These are phyloP conservation scores for Fomes fomentarius DNA, from an alignment of 1,284 basidiomycete species.

Conservation along the genomic window DNA sequence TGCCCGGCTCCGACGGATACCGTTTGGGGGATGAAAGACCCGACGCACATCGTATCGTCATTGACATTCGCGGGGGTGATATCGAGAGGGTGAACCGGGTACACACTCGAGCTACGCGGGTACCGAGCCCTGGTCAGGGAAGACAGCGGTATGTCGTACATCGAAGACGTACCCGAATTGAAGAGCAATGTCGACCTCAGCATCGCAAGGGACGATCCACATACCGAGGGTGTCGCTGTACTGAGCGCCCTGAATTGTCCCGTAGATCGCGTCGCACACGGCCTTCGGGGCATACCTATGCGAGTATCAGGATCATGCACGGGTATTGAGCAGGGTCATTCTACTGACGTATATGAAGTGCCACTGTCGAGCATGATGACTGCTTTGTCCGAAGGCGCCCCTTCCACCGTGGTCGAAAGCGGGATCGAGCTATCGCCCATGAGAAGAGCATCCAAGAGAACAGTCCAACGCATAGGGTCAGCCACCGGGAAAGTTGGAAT, in stretches of 20 bases:
- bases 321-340: background rate
- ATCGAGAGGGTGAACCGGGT: constrained; percentile 78
- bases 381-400: constrained; percentile 66
- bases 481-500: constrained; percentile 73
- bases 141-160: background rate
- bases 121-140: too few species aligned
- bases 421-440: constrained; percentile 52
- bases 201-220: constrained; percentile 72
- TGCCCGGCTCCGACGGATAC: constrained; percentile 57
- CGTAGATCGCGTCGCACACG: constrained; percentile 69
- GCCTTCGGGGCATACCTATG: constrained; percentile 64
- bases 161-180: constrained; percentile 62
- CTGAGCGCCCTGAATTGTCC: constrained; percentile 57
- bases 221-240: constrained; percentile 53
- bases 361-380: constrained; percentile 78
- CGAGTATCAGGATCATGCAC: constrained; percentile 3
- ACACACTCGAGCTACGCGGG: constrained; percentile 57
- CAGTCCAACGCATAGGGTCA: constrained; percentile 69
- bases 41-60: constrained; percentile 57
- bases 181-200: constrained; percentile 74
- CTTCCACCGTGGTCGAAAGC: constrained; percentile 56
- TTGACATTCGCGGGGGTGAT: constrained; percentile 52
- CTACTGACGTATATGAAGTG: constrained; percentile 73
- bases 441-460: constrained; percentile 72
- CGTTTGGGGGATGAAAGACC: constrained; percentile 69